Percentiles rank a stretch among this genome's conserved stretches.
Evolutionary conservation across 805 yeast species (phyloP).

Genomic region (Yarrowia sp.): DNA sequence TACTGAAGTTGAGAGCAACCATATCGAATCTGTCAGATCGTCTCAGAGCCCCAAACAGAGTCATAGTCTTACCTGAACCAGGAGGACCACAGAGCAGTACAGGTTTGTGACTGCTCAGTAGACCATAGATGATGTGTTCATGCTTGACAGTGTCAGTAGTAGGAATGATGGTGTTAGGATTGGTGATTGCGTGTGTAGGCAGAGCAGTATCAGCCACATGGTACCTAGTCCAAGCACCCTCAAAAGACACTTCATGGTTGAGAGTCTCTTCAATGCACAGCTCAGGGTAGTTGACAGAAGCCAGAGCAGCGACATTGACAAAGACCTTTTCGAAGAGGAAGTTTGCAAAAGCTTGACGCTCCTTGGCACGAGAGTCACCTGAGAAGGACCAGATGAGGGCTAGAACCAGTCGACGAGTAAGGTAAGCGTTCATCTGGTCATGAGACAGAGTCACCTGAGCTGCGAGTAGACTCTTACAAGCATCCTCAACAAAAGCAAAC

Average conservation of each 20-base stretch:
- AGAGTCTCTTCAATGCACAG: slow-evolving; percentile 33
- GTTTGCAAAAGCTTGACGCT: slow-evolving; percentile 43
- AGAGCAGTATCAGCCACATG: slow-evolving; percentile 45
- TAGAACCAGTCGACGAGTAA: slow-evolving; percentile 33
- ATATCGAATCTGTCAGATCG: slow-evolving; percentile 57
- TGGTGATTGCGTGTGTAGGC: slow-evolving; percentile 57
- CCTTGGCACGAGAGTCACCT: slow-evolving; percentile 51
- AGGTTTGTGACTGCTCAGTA: slow-evolving; percentile 57
- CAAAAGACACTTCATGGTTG: slow-evolving; percentile 47
- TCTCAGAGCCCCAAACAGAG: slow-evolving; percentile 65
- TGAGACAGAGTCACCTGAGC: slow-evolving; percentile 30
- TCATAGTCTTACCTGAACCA: slow-evolving; percentile 96
- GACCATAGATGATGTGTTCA: slow-evolving; percentile 56
- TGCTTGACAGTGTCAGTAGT: slow-evolving; percentile 75
- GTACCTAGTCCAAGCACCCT: slow-evolving; percentile 50
- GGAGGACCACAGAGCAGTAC: slow-evolving; percentile 91
- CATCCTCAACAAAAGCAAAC: slow-evolving; percentile 43
- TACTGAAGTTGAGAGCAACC: slow-evolving; percentile 75
- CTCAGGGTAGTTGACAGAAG: slow-evolving; percentile 21
- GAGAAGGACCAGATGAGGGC: slow-evolving; percentile 62
- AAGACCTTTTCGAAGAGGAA: slow-evolving; percentile 32
- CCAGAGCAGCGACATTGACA: not conserved
- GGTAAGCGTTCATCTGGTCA: slow-evolving; percentile 36
- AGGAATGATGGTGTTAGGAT: slow-evolving; percentile 67
- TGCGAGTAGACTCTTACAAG: slow-evolving; percentile 38